Base-by-base conservation (phyloP, 1,284 basidiomycete genomes). In the Marasmius oreades region DNA sequence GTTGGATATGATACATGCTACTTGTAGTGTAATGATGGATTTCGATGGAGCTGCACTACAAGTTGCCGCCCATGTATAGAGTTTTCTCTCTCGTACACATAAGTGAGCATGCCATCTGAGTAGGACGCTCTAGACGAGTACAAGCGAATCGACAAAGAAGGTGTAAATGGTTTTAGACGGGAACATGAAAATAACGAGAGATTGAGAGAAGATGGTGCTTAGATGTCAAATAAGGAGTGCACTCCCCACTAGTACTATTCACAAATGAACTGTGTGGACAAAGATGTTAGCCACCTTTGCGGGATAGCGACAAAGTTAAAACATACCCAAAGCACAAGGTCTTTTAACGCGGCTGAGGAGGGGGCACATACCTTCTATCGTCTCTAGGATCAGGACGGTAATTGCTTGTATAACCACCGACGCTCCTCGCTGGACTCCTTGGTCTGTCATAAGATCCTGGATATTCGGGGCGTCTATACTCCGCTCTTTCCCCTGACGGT, bases 291-390 rank as follows among this genome's bases (percentile, higher is more conserved):
- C n/a, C n/a, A n/a, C n/a, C n/a, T n/a, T n/a, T n/a, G n/a, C n/a
- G n/a, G n/a, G n/a, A n/a, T n/a, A 42, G 22, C 24, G 5, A 20
- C 20, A 45, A 11, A 50, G 23, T 31, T 2, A n/a, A 31, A 28
- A n/a, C 24, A 50, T 33, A 31, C 26, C 24, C 24, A n/a, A 33
- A 2, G 18, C 33, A n/a, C 5, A 16, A 11, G n/a, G n/a, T n/a
- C n/a, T 20, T 14, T 50, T 26, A 31, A 50, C 31, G 56, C 22
- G 61, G 57, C 1, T 66, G 65, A 20, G 64, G 66, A 2, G 64
- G 66, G 37, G 62, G 63, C 53, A 67, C 58, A 53, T 65, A 66
- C 58, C 66, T 51, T 44, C 66, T 57, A 45, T 69, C 67, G 51
- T 68, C 67, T 55, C 67, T 61, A 2, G 53, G 47, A 52, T 66